Conservation (phyloP, 306 rosid genomes). For the Vigna nakashimae region DNA sequence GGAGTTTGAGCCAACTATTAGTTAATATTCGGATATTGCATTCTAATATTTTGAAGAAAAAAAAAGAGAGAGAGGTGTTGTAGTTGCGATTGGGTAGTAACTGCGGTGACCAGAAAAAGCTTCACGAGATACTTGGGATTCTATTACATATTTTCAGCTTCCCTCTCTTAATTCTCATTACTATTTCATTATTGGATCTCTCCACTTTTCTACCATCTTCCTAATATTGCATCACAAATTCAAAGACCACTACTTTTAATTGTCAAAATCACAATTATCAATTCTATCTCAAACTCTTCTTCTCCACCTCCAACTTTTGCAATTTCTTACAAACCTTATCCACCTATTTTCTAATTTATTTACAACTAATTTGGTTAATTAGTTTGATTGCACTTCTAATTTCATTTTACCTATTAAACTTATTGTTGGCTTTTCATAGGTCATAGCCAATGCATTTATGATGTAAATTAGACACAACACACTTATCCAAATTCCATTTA, state of each 20-base stretch:
- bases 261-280: conserved; percentile 9
- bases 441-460: background rate
- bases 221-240: background rate
- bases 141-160: conserved; percentile 8
- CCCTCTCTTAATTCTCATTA: background rate
- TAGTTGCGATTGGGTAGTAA: conserved; percentile 44
- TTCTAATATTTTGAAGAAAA: no score
- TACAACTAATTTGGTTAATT: no score
- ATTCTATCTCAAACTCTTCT: background rate
- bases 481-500: background rate
- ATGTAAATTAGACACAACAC: background rate
- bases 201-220: conserved; percentile 29
- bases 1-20: no score
- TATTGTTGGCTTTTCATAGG: background rate
- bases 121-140: conserved; percentile 59
- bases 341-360: background rate
- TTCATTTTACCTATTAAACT: background rate
- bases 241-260: no score
- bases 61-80: background rate
- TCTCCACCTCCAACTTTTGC: background rate
- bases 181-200: background rate
- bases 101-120: conserved; percentile 55
- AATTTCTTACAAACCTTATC: background rate
- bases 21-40: no score
- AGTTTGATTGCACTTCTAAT: no score